Percentiles rank a stretch among this genome's conserved stretches.
These are phyloP conservation scores for Aspergillaceae sp. DNA, from an alignment of 2,329 filamentous ascomycete species.

Conservation along the genomic window DNA sequence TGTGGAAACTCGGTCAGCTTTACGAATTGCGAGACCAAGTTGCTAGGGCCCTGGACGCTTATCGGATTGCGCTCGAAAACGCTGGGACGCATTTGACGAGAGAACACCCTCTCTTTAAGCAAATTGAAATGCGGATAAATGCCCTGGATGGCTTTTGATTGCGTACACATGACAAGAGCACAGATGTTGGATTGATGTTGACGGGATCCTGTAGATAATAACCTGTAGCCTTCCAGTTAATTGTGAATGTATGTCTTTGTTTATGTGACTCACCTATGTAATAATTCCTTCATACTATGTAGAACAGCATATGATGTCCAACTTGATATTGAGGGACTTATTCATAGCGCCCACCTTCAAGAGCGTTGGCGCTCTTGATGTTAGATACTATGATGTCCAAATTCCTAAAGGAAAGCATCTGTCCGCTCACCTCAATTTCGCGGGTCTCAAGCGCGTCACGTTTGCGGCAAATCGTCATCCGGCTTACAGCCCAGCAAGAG, in stretches of 20 bases:
- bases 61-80: constrained; percentile 1
- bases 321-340: no score
- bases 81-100: constrained; percentile 3
- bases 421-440: no score
- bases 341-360: no score
- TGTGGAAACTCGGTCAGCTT: constrained; percentile 8
- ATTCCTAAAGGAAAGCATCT: no score
- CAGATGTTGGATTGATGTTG: background rate
- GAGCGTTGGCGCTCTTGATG: no score
- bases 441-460: no score
- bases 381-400: no score
- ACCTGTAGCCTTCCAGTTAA: background rate
- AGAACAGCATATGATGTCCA: no score
- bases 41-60: constrained; percentile 4
- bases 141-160: background rate
- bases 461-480: no score
- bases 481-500: no score
- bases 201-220: background rate
- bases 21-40: constrained; percentile 4
- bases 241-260: background rate
- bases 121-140: constrained; percentile 1
- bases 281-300: background rate
- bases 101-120: constrained; percentile 4
- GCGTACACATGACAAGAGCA: background rate
- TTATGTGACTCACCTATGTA: background rate